These are phyloP conservation scores for Eutrema heterophyllum DNA, from an alignment of 345 rosid genomes.

Conservation along the genomic window DNA sequence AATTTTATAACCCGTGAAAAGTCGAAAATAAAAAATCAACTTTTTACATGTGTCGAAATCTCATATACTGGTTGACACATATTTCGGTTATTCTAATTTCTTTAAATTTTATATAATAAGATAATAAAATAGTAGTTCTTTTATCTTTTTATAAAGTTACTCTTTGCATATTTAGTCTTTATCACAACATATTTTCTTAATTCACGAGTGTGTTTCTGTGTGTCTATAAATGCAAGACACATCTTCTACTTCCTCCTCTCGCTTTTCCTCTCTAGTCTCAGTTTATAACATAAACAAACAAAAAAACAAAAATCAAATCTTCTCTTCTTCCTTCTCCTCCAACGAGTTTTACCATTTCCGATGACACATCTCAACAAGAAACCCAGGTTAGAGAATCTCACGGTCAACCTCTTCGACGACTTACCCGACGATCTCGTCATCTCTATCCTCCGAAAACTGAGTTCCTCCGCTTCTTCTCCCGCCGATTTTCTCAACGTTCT, in stretches of 20 bases:
- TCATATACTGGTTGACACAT: too few species aligned
- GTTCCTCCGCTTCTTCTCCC: conserved; percentile 53
- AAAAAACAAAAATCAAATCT: neutral
- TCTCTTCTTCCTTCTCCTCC: conserved; percentile 14
- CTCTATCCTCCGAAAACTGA: conserved; percentile 47
- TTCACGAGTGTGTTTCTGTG: neutral
- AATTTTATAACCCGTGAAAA: too few species aligned
- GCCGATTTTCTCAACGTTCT: conserved; percentile 44
- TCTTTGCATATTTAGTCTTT: too few species aligned
- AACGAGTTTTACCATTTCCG: neutral
- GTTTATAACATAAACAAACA: neutral
- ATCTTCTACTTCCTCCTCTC: neutral
- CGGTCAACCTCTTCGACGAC: conserved; percentile 39
- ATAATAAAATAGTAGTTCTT: too few species aligned
- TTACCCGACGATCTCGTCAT: conserved; percentile 58
- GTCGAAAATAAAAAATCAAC: too few species aligned
- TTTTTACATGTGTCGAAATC: too few species aligned
- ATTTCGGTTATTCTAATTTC: too few species aligned
- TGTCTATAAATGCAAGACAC: conserved; percentile 7
- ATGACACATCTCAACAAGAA: conserved; percentile 35
- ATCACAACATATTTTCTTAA: too few species aligned
- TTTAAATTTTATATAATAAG: too few species aligned
- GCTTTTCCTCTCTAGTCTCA: neutral
- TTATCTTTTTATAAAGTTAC: too few species aligned
- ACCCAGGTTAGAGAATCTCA: conserved; percentile 6